Conservation (phyloP, 768 basidiomycete genomes). For the Lenzites betulinus region DNA sequence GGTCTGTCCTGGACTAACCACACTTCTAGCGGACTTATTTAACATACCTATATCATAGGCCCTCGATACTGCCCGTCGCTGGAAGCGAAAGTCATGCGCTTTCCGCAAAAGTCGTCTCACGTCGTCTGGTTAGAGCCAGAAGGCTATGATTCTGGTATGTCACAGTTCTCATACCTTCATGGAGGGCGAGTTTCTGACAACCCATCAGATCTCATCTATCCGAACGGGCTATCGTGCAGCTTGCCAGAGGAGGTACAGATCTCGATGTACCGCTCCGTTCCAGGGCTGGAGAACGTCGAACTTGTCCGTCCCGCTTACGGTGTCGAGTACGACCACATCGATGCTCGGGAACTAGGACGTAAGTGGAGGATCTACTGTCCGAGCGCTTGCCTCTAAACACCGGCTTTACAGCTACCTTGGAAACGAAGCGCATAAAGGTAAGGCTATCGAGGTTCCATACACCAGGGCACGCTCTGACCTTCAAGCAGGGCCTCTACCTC, state of each 20-base stretch:
- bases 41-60: conserved; percentile 44
- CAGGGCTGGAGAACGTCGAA: conserved; percentile 81
- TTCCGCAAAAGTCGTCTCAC: conserved; percentile 69
- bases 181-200: too few species aligned
- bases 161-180: not conserved
- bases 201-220: conserved; percentile 76
- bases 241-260: conserved; percentile 87
- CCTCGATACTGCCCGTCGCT: conserved; percentile 92
- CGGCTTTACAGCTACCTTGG: conserved; percentile 61
- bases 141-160: conserved; percentile 80
- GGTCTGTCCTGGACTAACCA: conserved; percentile 41
- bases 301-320: conserved; percentile 89
- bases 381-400: not conserved
- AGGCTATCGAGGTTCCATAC: not conserved
- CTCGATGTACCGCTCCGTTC: conserved; percentile 79
- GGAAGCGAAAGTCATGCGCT: conserved; percentile 83
- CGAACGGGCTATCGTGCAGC: conserved; percentile 87
- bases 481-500: conserved; percentile 73
- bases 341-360: conserved; percentile 80
- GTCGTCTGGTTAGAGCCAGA: conserved; percentile 91
- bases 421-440: conserved; percentile 82
- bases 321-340: conserved; percentile 90
- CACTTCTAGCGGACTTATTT: not conserved
- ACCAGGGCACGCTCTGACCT: not conserved
- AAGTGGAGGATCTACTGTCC: conserved; percentile 31